Conservation (phyloP, 2,329 filamentous ascomycete species). For the Sarocladium strictum region DNA sequence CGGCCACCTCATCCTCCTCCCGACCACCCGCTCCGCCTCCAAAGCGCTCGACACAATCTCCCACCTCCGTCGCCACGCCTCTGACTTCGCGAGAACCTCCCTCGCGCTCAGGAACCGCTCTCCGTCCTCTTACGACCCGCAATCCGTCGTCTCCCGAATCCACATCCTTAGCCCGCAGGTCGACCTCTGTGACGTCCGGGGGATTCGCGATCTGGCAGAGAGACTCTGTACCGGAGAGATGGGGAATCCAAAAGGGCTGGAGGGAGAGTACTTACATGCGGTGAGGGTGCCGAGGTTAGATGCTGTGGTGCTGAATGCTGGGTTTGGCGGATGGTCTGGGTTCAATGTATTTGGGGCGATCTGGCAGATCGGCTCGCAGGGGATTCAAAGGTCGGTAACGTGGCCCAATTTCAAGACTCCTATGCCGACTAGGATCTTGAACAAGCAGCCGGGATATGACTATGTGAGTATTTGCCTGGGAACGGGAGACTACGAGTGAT, state of each 20-base stretch:
- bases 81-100: background rate
- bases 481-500: too few species aligned
- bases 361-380: constrained; percentile 45
- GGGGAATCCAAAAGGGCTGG: constrained; percentile 35
- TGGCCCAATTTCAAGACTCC: constrained; percentile 74
- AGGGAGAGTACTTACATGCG: constrained; percentile 30
- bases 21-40: constrained; percentile 69
- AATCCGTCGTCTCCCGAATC: constrained; percentile 38
- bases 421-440: constrained; percentile 38
- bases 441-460: constrained; percentile 28
- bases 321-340: constrained; percentile 81
- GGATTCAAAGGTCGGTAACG: constrained; percentile 62
- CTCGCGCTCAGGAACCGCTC: constrained; percentile 18
- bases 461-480: constrained; percentile 24
- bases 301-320: constrained; percentile 77
- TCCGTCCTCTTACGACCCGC: constrained; percentile 24
- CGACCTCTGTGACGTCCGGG: constrained; percentile 53
- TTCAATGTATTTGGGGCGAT: constrained; percentile 61
- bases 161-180: constrained; percentile 54
- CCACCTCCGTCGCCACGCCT: constrained; percentile 54
- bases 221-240: constrained; percentile 38
- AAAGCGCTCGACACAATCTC: constrained; percentile 71
- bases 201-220: constrained; percentile 42
- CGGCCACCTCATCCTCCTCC: constrained; percentile 70
- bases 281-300: constrained; percentile 66